Conservation (phyloP, 202 grass and related monocot species). For the Eragrostis tef region DNA sequence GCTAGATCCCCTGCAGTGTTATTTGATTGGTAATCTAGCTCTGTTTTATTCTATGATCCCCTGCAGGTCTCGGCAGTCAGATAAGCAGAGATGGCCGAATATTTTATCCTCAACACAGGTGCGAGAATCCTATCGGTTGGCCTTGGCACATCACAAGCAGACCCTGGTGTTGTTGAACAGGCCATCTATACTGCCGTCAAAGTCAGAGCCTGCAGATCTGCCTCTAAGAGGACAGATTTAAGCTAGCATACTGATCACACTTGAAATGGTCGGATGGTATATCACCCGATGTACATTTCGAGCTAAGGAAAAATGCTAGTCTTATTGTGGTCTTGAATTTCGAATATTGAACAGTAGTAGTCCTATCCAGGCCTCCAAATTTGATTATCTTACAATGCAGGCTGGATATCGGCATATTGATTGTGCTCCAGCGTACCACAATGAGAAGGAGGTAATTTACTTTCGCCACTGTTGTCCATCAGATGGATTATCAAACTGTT, state of each 20-base stretch:
- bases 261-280: neutral
- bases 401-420: conserved; percentile 82
- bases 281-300: neutral
- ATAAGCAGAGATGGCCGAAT: conserved; percentile 45
- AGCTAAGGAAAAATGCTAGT: neutral
- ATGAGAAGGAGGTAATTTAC: conserved; percentile 66
- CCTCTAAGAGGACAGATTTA: neutral
- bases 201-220: conserved; percentile 32
- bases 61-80: neutral
- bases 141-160: conserved; percentile 56
- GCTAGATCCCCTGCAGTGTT: neutral
- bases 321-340: neutral
- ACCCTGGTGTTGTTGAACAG: conserved; percentile 29
- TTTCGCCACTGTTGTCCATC: neutral
- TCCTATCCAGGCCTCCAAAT: neutral
- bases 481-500: neutral
- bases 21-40: conserved; percentile 12
- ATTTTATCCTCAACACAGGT: conserved; percentile 60
- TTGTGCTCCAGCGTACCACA: conserved; percentile 59
- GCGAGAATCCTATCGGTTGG: conserved; percentile 64
- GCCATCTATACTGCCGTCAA: conserved; percentile 61
- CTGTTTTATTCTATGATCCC: neutral
- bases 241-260: neutral
- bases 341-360: neutral
- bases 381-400: conserved; percentile 37